These are phyloP conservation scores for Alloteropsis semialata DNA, from an alignment of 176 grass and related monocot genomes.

Conservation along the genomic window DNA sequence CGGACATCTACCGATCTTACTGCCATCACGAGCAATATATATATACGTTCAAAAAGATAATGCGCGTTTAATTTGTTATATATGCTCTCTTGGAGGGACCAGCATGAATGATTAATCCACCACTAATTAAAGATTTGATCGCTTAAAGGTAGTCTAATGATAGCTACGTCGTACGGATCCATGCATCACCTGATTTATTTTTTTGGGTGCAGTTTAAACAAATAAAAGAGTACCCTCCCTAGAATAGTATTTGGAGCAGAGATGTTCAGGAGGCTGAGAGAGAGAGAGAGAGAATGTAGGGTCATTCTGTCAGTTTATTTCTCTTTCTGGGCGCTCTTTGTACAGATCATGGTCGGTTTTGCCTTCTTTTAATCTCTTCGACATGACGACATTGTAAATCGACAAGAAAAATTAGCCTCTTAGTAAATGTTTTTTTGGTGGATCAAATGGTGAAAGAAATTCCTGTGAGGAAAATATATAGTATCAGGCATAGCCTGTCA, in stretches of 20 bases:
- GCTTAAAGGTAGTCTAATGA: slow-evolving; percentile 39
- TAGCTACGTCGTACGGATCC: slow-evolving; percentile 47
- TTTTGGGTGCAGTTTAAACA: not conserved
- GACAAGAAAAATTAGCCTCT: not conserved
- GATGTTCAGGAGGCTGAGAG: not conserved
- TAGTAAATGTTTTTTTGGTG: not conserved
- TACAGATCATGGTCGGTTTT: not conserved
- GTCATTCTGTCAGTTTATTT: not conserved
- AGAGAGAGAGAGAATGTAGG: not conserved
- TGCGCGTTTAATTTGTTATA: slow-evolving; percentile 16
- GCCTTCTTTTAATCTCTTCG: not conserved
- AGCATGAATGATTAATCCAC: slow-evolving; percentile 41
- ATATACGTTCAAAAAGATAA: not conserved
- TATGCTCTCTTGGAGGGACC: slow-evolving; percentile 25
- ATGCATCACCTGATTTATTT: slow-evolving; percentile 30
- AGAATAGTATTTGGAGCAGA: not conserved
- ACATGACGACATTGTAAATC: not conserved
- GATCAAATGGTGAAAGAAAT: not conserved
- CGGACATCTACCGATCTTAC: slow-evolving; percentile 13
- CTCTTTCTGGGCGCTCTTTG: not conserved
- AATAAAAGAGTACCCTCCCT: not conserved
- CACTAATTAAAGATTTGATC: slow-evolving; percentile 47
- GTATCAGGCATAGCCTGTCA: not conserved
- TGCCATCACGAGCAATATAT: slow-evolving; percentile 45
- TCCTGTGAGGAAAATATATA: not conserved